Base-by-base conservation (phyloP, 371 early-diverging fungal genomes). In the Conidiobolus coronatus region DNA sequence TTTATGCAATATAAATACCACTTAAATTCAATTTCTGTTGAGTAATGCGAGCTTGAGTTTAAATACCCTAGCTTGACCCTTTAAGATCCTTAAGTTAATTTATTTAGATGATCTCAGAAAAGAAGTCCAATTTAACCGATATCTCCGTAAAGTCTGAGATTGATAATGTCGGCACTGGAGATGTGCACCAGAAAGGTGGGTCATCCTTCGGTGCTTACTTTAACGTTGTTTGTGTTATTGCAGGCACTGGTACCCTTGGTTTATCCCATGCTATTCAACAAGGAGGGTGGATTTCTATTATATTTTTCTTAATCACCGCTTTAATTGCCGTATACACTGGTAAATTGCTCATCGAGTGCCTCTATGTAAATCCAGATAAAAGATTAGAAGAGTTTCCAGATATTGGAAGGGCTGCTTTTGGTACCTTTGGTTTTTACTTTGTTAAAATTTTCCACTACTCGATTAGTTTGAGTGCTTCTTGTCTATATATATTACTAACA, bases 211-310 rank as follows among this genome's bases (percentile, higher is more conserved):
- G 57, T 15, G 67, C 72, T 11, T 72, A 68, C 46, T 65, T 70
- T 37, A 79, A 73, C 53, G 61, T 79, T 11, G 76, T 78, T 13
- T 79, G 85, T 63, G 79, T 85, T 2, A 70, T 83, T 14, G 83
- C 84, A 2, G 89, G 89, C 33, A 79, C 81, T 11, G 90, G 90
- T 20, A 73, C 84, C 11, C 63, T 87, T 6, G 82, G 84, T 45
- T 65, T 90, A 14, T 84, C 87, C 18, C 79, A 70, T 45, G 79
- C 86, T 18, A 61, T 90, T 15, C 68, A 60, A 17, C 73, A 79
- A 47, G 76, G 81, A 42, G 88, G 88, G 12, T 90, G 90, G 90
- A 55, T 78, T 14, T 79, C 79, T 45, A 46, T 82, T 1, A 29
- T 72, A 14, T 67, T 86, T 49, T 64, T 90, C n/a, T 58, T 74